Evolutionary conservation across 202 grass and related monocot genomes (phyloP), one percentile per base, ranked within the genome.

Genomic region (Dendrocalamus latiflorus): DNA sequence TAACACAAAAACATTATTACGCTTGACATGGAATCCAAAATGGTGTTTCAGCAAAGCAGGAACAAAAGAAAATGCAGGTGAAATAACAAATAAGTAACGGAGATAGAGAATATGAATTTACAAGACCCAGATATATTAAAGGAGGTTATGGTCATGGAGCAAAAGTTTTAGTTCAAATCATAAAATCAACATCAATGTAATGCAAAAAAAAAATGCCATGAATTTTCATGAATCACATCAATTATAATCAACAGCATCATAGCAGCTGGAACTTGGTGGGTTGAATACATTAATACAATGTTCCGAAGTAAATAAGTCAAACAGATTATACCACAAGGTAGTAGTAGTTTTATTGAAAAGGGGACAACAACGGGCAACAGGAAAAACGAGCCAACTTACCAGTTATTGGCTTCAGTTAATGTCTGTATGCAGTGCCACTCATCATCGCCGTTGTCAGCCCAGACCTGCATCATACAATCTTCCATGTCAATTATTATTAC

Each of bases 351-450:
- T 59, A 75, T 47, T 24, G 22, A 22, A 37, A 12, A 76, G 37
- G 66, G 8, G 2, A 22, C 41, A 12, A 6, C 26, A 68, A 68
- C 18, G 16, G 4, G 41, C 1, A 28, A 39, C 3, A 48, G 34
- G 22, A 33, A 8, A 47, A 54, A 50, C 17, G 58, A 89, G 41
- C 47, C 47, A 60, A 2, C 14, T 38, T 84, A 94, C 92, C 92
- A 76, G 84, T 81, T 89, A 73, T 38, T 24, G 2, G 81, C 80
- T 84, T 94, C 94, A 6, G 84, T 85, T 90, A 98, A 80, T 74
- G 90, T 95, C 83, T 95, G 95, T 70, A 93, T 85, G 25, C 95
- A 98, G 78, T 90, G 87, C 95, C 95, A 98, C 81, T 98, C 92
- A 56, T 97, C 94, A 17, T 97, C 90, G 5, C 85, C 88, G 1